Evolutionary conservation across 1,284 basidiomycete genomes (phyloP).

Genomic region (Boletus sp.): DNA sequence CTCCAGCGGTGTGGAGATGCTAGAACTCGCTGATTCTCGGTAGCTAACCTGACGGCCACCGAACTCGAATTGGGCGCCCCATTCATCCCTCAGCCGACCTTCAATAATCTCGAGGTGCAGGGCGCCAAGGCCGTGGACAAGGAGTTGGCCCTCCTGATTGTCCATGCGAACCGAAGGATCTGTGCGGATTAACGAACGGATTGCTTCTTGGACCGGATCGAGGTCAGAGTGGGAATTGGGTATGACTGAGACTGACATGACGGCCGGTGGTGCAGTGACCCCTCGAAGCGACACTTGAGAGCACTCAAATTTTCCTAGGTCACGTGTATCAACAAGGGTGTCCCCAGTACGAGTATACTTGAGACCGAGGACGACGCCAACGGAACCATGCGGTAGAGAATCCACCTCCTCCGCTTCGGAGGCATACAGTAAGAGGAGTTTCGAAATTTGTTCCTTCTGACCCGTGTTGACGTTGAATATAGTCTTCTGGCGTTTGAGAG

Average conservation of each 20-base stretch:
- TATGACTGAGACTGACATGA: constrained; percentile 80
- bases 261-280: constrained; percentile 74
- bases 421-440: constrained; percentile 82
- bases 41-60: constrained; percentile 81
- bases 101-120: constrained; percentile 89
- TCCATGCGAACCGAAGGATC: constrained; percentile 85
- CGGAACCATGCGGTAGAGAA: constrained; percentile 79
- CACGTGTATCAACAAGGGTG: constrained; percentile 64
- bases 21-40: constrained; percentile 66
- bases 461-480: constrained; percentile 73
- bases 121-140: constrained; percentile 84
- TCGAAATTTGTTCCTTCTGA: constrained; percentile 74
- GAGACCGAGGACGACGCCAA: constrained; percentile 85
- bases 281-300: constrained; percentile 54
- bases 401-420: constrained; percentile 80
- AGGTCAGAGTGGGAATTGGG: constrained; percentile 83
- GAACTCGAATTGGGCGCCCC: constrained; percentile 77
- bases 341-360: constrained; percentile 89
- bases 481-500: constrained; percentile 62
- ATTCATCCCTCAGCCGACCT: constrained; percentile 78
- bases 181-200: constrained; percentile 77
- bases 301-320: constrained; percentile 35
- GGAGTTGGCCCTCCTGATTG: constrained; percentile 78
- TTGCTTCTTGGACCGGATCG: constrained; percentile 74
- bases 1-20: constrained; percentile 36